Conservation (phyloP, 2,329 filamentous ascomycete genomes). For the Onygenales sp. region DNA sequence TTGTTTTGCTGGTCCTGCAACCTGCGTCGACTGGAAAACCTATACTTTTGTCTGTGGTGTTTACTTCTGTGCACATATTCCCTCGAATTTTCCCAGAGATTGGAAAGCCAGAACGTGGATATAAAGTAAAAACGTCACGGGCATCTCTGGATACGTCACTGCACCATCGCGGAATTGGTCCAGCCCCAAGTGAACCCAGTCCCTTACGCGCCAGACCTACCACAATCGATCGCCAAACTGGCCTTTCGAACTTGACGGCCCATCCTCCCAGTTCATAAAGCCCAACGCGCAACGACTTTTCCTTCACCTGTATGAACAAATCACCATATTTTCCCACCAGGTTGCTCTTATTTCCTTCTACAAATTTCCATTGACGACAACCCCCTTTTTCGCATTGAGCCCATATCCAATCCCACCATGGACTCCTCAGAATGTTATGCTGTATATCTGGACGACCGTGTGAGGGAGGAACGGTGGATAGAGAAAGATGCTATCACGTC, state of each 20-base stretch:
- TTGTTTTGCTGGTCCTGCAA: too few relatives aligned
- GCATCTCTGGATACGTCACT: too few relatives aligned
- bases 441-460: conserved; percentile 38
- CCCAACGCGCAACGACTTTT: not conserved
- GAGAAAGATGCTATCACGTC: conserved; percentile 22
- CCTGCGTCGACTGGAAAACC: too few relatives aligned
- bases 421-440: conserved; percentile 34
- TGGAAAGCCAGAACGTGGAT: not conserved
- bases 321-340: not conserved
- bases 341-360: not conserved
- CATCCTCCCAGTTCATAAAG: not conserved
- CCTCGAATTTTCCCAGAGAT: too few relatives aligned
- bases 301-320: not conserved
- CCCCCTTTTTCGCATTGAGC: not conserved
- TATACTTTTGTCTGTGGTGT: too few relatives aligned
- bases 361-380: not conserved
- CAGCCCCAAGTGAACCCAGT: too few relatives aligned
- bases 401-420: conserved; percentile 18
- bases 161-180: too few relatives aligned
- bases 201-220: too few relatives aligned
- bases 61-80: too few relatives aligned
- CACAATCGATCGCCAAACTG: not conserved
- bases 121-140: too few relatives aligned
- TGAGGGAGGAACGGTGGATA: conserved; percentile 36
- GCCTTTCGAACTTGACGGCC: not conserved